Base-by-base conservation (phyloP, 2,329 filamentous ascomycete genomes). In the Macrophomina tecta region DNA sequence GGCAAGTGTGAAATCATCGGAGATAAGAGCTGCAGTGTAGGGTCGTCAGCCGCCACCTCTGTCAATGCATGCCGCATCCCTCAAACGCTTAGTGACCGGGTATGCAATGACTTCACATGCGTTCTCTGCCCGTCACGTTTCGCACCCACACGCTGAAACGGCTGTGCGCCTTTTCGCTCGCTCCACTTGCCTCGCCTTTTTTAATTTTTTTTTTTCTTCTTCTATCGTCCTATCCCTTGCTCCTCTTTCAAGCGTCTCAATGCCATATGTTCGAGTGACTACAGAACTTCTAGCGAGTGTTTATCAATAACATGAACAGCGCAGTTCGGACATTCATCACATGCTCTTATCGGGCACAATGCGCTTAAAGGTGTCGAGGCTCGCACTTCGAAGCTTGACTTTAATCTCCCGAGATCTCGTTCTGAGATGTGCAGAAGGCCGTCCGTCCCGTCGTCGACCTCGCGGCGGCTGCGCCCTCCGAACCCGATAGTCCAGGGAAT, bases 1-100 rank as follows among this genome's bases (percentile, higher is more conserved):
- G 48, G 49, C 40, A 45, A 53, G 42, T 18, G 49, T 36, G 38
- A 61, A 53, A 64, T 42, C 18, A 64, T 56, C 52, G 62, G 36
- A 53, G 62, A 56, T 64, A 56, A 64, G 34, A 14, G 3, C 38
- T 48, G 52, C 62, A 30, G 51, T 36, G 36, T 34, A 42, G 11
- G n/a, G 30, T 42, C 46, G 48, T 64, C 49, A 23, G 9, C 46
- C n/a, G 12, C 28, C 5, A 36, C 16, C 40, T 14, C 18, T n/a
- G 42, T n/a, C 42, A 16, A 45, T 34, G 23, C 40, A 48, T 62
- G 45, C 45, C 42, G 49, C 58, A 40, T 42, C 38, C 18, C 45
- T 49, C 58, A 38, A 62, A 62, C 58, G 11, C 32, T 36, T 28
- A 5, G 30, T 9, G 32, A 30, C 32, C 30, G 4, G 18, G 58